phyloP scores from a whole-genome alignment of 306 rosid species.

The Pyrus betulifolia region DNA sequence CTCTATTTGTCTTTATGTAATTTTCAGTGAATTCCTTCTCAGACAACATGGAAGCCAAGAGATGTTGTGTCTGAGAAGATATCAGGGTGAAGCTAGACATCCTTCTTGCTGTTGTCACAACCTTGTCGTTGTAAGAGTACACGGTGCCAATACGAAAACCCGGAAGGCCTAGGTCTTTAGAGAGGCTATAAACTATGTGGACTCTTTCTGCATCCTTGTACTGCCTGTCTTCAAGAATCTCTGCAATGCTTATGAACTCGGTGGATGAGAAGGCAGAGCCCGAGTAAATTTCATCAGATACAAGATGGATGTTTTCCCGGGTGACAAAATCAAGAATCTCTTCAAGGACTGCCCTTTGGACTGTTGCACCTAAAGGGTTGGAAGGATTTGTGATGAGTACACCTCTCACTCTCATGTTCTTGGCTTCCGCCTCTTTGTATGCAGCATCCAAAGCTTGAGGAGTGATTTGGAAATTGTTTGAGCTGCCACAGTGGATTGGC shows the following conservation, averaged over 20 bases:
- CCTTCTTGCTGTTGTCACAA: slow-evolving; percentile 75
- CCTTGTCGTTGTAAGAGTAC: slow-evolving; percentile 75
- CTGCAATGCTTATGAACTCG: slow-evolving; percentile 66
- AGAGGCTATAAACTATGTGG: slow-evolving; percentile 91
- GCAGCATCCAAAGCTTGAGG: slow-evolving; percentile 63
- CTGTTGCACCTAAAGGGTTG: slow-evolving; percentile 73
- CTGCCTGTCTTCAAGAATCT: slow-evolving; percentile 35
- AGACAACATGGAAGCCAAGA: slow-evolving; percentile 70
- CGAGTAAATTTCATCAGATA: slow-evolving; percentile 92
- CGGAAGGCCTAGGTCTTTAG: slow-evolving; percentile 87
- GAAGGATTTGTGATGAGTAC: slow-evolving; percentile 86
- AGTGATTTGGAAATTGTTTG: slow-evolving; percentile 75
- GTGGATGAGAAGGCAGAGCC: slow-evolving; percentile 67
- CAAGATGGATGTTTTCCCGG: slow-evolving; percentile 74
- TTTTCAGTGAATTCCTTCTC: slow-evolving; percentile 45
- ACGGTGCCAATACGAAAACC: slow-evolving; percentile 87
- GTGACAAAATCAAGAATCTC: slow-evolving; percentile 56
- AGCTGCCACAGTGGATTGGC: slow-evolving; percentile 75
- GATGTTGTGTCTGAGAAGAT: slow-evolving; percentile 80
- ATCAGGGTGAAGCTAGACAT: slow-evolving; percentile 91
- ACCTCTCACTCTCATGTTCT: slow-evolving; percentile 53
- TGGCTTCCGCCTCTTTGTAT: slow-evolving; percentile 39
- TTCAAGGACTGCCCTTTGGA: slow-evolving; percentile 49
- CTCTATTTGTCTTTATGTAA: slow-evolving; percentile 57
- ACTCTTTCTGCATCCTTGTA: slow-evolving; percentile 55